Base-by-base conservation (phyloP, 768 basidiomycete genomes). In the Mycena metata region DNA sequence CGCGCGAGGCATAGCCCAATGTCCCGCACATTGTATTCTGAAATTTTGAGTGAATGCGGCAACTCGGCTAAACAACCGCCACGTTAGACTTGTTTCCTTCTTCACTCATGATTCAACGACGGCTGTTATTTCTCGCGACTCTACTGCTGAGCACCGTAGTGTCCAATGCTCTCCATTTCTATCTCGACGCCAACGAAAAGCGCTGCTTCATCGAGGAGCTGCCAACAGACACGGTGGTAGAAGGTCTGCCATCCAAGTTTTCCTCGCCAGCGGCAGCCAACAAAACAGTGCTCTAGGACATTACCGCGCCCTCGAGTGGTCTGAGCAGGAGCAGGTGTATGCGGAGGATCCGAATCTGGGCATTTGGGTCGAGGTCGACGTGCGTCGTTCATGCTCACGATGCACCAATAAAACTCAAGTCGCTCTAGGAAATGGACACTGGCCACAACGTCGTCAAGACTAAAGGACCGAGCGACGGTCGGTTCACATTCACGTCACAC, bases 401-500 rank as follows among this genome's bases (percentile, higher is more conserved):
- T 45, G 13, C 33, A 41, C 47, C 36, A 41, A 24, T 7, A 39
- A 35, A 60, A 49, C 24, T 65, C 36, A 64, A 17, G 36, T 62
- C 23, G 46, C 47, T 57, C 39, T 78, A 99, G 97, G 98, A 99
- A 84, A 87, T 95, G 71, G 90, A 93, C 42, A 90, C 86, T 2
- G 89, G 89, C 2, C 91, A 98, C 73, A 80, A 85, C 60, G 92
- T 98, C 17, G 95, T 95, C 46, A 92, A 91, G 74, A 96, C 96
- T 11, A 89, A 90, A n/a, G 98, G 98, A 2, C 93, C 96, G 7
- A 83, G 90, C 24, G 93, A 97, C 56, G 94, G 98, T 33, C 89
- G 89, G 65, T 99, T 99, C 83, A 99, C 98, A 0, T 99, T 99
- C 76, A 98, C 98, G 30, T 98, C 97, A 6, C 96, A 98, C 77